Percentiles rank a stretch among this genome's conserved stretches.
Conservation (phyloP, 108 stramenopile species). For the Nitzschia palea region DNA sequence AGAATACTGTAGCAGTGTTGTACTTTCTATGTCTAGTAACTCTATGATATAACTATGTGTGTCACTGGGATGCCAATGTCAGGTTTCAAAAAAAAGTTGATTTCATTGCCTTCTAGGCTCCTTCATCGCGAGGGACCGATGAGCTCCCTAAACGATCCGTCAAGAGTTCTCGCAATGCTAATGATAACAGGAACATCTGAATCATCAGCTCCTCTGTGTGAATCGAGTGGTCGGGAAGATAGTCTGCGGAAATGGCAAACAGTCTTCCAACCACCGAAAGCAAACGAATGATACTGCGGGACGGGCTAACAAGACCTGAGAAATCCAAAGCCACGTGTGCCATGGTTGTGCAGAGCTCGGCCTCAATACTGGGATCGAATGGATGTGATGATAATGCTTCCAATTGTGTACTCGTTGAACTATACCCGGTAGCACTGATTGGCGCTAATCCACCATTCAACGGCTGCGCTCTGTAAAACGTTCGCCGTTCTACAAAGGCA, state of each 20-base stretch:
- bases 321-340: conserved; percentile 47
- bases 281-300: conserved; percentile 9
- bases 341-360: conserved; percentile 34
- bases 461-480: no score
- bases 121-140: background rate
- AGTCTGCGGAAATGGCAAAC: conserved; percentile 34
- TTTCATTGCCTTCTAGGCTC: background rate
- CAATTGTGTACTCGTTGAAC: no score
- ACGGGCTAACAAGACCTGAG: conserved; percentile 21
- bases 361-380: conserved; percentile 25
- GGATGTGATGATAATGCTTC: background rate
- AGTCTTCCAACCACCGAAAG: conserved; percentile 28
- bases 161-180: conserved; percentile 22
- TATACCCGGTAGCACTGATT: no score
- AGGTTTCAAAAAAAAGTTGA: no score
- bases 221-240: conserved; percentile 39
- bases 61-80: no score
- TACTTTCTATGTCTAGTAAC: background rate
- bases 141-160: background rate
- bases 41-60: no score
- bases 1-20: background rate
- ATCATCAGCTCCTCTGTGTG: conserved; percentile 34
- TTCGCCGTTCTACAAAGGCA: no score
- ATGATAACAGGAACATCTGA: conserved; percentile 31
- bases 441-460: no score